Percentiles rank a stretch among this genome's conserved stretches.
Evolutionary conservation across 306 rosid genomes (phyloP).

Genomic region (Benincasa hispida): DNA sequence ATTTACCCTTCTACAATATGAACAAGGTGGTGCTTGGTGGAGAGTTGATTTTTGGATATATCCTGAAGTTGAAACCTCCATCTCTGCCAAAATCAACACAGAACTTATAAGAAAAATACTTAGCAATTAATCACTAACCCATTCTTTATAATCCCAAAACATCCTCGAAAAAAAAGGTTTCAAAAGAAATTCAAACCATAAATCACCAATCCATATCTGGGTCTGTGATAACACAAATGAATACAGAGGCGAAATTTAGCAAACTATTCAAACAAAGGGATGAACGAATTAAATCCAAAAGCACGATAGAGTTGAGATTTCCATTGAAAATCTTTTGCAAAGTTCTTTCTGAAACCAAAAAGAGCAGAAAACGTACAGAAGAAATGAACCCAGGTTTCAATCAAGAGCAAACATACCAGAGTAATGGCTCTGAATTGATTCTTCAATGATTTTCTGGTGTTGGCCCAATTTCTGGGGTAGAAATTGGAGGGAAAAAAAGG

Average conservation of each 20-base stretch:
- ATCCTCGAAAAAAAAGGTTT: background rate
- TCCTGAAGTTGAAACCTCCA: conserved; percentile 25
- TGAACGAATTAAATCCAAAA: background rate
- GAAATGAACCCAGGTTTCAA: background rate
- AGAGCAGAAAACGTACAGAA: background rate
- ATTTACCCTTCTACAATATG: conserved; percentile 21
- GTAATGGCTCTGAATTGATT: conserved; percentile 2
- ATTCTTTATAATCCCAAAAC: background rate
- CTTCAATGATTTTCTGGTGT: background rate
- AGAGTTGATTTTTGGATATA: conserved; percentile 11
- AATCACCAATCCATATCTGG: background rate
- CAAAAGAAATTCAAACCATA: background rate
- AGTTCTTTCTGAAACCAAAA: background rate
- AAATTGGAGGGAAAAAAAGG: background rate
- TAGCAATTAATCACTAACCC: background rate
- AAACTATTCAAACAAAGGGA: background rate
- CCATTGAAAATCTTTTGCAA: no score
- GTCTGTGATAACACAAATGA: background rate
- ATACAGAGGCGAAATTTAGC: background rate
- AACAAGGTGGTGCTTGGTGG: conserved; percentile 10
- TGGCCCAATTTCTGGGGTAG: background rate
- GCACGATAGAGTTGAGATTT: background rate
- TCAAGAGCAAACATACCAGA: background rate
- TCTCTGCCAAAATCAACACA: conserved; percentile 13
- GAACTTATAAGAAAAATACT: background rate